phyloP scores from a whole-genome alignment of 176 grass and related monocot species.

The Carex myosuroides region DNA sequence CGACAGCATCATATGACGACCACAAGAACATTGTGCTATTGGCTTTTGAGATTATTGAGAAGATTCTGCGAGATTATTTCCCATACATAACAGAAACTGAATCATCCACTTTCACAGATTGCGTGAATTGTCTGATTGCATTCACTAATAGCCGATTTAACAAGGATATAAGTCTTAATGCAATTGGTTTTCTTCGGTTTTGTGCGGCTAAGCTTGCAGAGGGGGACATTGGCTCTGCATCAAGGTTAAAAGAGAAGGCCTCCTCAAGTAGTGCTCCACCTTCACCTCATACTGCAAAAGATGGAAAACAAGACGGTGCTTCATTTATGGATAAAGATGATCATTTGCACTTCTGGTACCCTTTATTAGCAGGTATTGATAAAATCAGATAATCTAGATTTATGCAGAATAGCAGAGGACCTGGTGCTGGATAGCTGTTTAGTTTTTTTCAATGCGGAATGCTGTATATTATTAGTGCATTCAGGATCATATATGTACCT shows the following conservation, averaged over 20 bases:
- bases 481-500: not conserved
- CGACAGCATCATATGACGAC: slow-evolving; percentile 98
- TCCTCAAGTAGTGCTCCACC: slow-evolving; percentile 42
- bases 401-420: not conserved
- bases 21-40: slow-evolving; percentile 97
- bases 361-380: slow-evolving; percentile 80
- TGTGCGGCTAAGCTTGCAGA: slow-evolving; percentile 97
- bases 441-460: not conserved
- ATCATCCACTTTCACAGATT: slow-evolving; percentile 85
- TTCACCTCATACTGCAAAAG: slow-evolving; percentile 49
- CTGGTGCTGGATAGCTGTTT: not conserved
- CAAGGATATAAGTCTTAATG: slow-evolving; percentile 97
- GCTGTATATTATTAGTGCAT: not conserved
- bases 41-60: slow-evolving; percentile 98
- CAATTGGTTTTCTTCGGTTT: slow-evolving; percentile 98
- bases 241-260: slow-evolving; percentile 59
- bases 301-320: slow-evolving; percentile 67
- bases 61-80: slow-evolving; percentile 96
- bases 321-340: slow-evolving; percentile 78
- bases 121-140: slow-evolving; percentile 97
- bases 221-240: slow-evolving; percentile 80
- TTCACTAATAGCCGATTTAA: slow-evolving; percentile 98
- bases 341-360: slow-evolving; percentile 97
- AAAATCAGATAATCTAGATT: not conserved
- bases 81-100: slow-evolving; percentile 98